These are phyloP conservation scores for Leccinum arenicola DNA, from an alignment of 768 basidiomycete genomes.

Conservation along the genomic window DNA sequence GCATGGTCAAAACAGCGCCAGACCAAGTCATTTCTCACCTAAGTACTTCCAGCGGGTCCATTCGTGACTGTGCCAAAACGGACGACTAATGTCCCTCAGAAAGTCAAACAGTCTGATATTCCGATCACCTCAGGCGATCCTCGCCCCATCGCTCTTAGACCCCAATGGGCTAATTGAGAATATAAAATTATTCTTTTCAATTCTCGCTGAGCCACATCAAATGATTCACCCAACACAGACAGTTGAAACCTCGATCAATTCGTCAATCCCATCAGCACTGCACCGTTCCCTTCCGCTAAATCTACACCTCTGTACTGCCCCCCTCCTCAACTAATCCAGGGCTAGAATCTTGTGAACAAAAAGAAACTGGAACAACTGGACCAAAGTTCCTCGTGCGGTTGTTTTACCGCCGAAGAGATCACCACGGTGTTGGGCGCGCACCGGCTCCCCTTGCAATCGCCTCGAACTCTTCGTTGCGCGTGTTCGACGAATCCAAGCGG, in stretches of 20 bases:
- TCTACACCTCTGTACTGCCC: neutral
- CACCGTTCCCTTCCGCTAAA: neutral
- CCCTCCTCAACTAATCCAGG: neutral
- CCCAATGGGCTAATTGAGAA: neutral
- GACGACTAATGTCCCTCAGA: neutral
- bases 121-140: too few relatives aligned
- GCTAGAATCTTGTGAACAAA: neutral
- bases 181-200: too few relatives aligned
- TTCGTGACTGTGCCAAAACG: too few relatives aligned
- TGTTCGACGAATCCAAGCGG: constrained; percentile 41
- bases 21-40: too few relatives aligned
- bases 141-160: neutral
- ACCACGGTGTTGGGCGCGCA: constrained; percentile 20
- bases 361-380: neutral
- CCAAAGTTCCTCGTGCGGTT: neutral
- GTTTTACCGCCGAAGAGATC: neutral
- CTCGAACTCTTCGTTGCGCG: constrained; percentile 46
- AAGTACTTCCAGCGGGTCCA: too few relatives aligned
- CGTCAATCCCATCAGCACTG: neutral
- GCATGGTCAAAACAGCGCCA: too few relatives aligned
- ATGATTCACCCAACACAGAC: too few relatives aligned
- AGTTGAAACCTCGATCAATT: neutral
- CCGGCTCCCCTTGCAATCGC: constrained; percentile 36
- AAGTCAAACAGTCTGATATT: neutral
- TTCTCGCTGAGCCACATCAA: too few relatives aligned